Conservation (phyloP, 2,329 filamentous ascomycete genomes). For the Talaromyces sp. region DNA sequence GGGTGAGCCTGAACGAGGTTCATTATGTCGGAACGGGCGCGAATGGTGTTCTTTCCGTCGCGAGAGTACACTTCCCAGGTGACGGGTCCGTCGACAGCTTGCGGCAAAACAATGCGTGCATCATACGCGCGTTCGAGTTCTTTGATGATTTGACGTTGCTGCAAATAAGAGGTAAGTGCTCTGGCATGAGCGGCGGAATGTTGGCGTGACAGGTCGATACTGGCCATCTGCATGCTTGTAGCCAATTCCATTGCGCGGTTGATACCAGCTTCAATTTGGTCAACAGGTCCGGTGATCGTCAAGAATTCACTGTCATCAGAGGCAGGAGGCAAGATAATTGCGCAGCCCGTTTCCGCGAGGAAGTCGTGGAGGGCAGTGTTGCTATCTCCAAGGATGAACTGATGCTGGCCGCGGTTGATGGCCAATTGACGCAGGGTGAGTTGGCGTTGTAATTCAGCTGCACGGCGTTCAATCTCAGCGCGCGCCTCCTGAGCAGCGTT, state of each 20-base stretch:
- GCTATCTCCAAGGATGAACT: slow-evolving; percentile 87
- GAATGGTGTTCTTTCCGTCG: slow-evolving; percentile 70
- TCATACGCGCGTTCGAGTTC: slow-evolving; percentile 76
- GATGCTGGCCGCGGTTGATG: slow-evolving; percentile 82
- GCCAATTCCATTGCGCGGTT: slow-evolving; percentile 86
- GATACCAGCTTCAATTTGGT: slow-evolving; percentile 69
- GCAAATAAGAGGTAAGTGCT: slow-evolving; percentile 82
- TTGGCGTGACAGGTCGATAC: slow-evolving; percentile 76
- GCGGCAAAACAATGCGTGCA: slow-evolving; percentile 81
- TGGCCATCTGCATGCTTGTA: slow-evolving; percentile 78
- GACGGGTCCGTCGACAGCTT: slow-evolving; percentile 61
- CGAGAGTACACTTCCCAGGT: slow-evolving; percentile 87
- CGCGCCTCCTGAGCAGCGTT: slow-evolving; percentile 74
- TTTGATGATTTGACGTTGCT: slow-evolving; percentile 74
- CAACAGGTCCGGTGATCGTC: slow-evolving; percentile 75
- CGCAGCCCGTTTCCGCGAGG: slow-evolving; percentile 84
- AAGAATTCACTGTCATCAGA: slow-evolving; percentile 77
- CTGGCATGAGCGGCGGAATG: slow-evolving; percentile 78
- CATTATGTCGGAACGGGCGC: slow-evolving; percentile 48
- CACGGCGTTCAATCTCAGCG: slow-evolving; percentile 74
- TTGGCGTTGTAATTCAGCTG: slow-evolving; percentile 69
- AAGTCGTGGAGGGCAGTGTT: slow-evolving; percentile 81
- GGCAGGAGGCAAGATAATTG: slow-evolving; percentile 73
- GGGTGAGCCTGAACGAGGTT: slow-evolving; percentile 49
- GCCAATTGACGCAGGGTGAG: slow-evolving; percentile 74